Base-by-base conservation (phyloP, 768 basidiomycete species). In the Mycena amicta region DNA sequence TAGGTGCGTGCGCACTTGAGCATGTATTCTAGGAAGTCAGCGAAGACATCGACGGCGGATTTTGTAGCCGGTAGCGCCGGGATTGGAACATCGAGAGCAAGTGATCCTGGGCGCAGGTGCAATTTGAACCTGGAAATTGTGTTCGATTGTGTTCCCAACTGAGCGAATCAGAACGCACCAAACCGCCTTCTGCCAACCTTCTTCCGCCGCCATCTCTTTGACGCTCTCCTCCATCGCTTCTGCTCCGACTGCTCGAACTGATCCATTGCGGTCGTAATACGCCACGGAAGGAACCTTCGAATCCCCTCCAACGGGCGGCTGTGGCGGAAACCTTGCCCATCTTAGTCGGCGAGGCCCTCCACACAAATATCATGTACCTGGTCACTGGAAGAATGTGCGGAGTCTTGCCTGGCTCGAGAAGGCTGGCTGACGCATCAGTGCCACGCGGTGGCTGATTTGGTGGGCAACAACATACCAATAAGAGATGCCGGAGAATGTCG, bases 11-110 rank as follows among this genome's bases (percentile, higher is more conserved):
- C 70, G 51, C 79, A 81, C 1, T 63, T 33, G 33, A 70, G 75
- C 2, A 84, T 65, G 53, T 83, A 83, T 1, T 61, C 61, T 54
- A 83, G 68, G 55, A 81, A 81, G 59, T 84, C 81, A 3, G 75
- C 75, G 28, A 84, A 74, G 49, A 84, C 72, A 28, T 77, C 72
- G 18, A 76, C 67, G 0, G 73, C 69, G 15, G 75, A 72, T 55
- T 80, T 82, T 15, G 74, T 72, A 1, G 59, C 18, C 0, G 82
- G 83, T 5, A 84, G 71, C 2, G 75, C 74, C 1, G 75, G 77
- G 11, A 81, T n/a, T n/a, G n/a, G n/a, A n/a, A n/a, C n/a, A n/a
- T n/a, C n/a, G n/a, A n/a, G n/a, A n/a, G n/a, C n/a, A n/a, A n/a
- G n/a, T n/a, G 71, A 12, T 63, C 64, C 74, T 23, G 77, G 71